Base-by-base conservation (phyloP, 345 rosid genomes). In the Eucalyptus leucophloia region DNA sequence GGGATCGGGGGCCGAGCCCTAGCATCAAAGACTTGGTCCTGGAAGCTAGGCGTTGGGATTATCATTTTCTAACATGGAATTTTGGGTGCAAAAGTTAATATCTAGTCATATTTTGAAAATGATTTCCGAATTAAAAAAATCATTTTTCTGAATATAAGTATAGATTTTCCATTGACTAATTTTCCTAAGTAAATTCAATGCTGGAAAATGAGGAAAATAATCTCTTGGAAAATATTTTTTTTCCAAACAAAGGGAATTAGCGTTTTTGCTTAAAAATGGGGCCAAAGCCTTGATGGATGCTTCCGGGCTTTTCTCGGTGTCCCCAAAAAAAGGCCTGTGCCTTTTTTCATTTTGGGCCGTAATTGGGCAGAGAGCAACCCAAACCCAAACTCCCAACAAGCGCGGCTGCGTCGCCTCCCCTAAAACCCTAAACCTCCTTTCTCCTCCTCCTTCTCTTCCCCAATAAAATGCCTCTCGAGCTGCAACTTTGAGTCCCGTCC, bases 1-100 rank as follows among this genome's bases (percentile, higher is more conserved):
- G 30, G 5, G 62, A 26, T 4, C 0, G 1, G 3, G 60, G 62
- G 14, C 62, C 0, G 1, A 56, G 62, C 62, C 30, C 30, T 56
- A 26, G 62, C 62, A 56, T 23, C 14, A 9, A 26, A 24, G 62
- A 56, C 62, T 56, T 24, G 62, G 62, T 23, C 58, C 0, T 23
- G 2, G 62, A 24, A 56, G 62, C 62, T 56, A 26, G 30, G 62
- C 1, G 0, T 56, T 56, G 62, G 19, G 30, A 24, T 23, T 24
- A 23, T 56, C 13, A 26, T 56, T 23, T 56, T 10, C 14, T 9
- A 56, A 26, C 3, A 5, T 56, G 30, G 6, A 56, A 56, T 56
- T 56, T 56, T 4, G 30, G 62, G 30, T 56, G 3, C 6, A 56
- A 56, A 56, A 9, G 1, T 56, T 56, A 56, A 56, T 56, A 56